Conservation (phyloP, 768 basidiomycete species). For the Phaffia australis region DNA sequence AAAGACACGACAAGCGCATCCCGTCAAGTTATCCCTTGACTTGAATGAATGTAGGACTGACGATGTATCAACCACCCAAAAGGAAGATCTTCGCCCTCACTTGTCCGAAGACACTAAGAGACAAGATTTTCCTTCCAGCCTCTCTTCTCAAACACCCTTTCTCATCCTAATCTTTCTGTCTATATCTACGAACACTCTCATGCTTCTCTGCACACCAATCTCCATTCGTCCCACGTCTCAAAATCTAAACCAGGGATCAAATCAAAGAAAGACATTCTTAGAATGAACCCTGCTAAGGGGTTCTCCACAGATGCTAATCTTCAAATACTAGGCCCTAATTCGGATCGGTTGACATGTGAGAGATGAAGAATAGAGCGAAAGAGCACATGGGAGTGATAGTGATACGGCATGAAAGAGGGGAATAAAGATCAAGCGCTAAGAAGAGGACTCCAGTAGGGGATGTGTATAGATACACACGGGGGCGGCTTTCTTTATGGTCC, state of each 20-base stretch:
- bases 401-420: neutral
- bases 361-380: neutral
- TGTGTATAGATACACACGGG: too few species aligned
- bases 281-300: slow-evolving; percentile 10
- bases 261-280: too few species aligned
- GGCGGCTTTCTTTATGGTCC: slow-evolving; percentile 47
- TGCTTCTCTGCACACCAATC: too few species aligned
- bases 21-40: too few species aligned
- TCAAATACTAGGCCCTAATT: neutral
- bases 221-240: too few species aligned
- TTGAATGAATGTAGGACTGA: too few species aligned
- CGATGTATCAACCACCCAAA: too few species aligned
- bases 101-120: slow-evolving; percentile 26
- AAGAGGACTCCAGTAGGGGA: neutral
- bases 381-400: neutral
- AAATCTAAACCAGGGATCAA: too few species aligned
- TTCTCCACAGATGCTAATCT: neutral
- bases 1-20: slow-evolving; percentile 41
- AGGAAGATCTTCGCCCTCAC: slow-evolving; percentile 47
- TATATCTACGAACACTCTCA: too few species aligned
- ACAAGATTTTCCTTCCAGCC: neutral
- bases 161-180: too few species aligned
- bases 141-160: too few species aligned
- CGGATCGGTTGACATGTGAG: neutral
- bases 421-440: neutral